Percentiles rank a stretch among this genome's conserved stretches.
Conservation (phyloP, 441 rosid genomes). For the Metrosideros polymorpha region DNA sequence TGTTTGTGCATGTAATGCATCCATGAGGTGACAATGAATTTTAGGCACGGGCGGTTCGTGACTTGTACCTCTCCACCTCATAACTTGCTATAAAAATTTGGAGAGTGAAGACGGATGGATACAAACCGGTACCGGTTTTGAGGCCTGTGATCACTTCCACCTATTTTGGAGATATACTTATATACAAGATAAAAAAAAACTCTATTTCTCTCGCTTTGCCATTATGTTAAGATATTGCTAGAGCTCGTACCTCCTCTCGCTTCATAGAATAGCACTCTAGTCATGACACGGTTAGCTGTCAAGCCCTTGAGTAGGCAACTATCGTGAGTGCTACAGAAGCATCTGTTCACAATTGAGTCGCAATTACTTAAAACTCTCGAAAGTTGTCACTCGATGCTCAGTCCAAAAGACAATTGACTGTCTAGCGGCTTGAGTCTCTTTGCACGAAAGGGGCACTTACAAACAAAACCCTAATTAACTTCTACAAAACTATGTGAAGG, state of each 20-base stretch:
- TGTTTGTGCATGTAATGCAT: background rate
- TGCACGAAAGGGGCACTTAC: too few species aligned
- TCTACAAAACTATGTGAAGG: background rate
- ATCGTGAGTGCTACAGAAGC: too few species aligned
- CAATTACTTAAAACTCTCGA: background rate
- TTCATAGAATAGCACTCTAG: background rate
- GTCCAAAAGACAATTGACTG: background rate
- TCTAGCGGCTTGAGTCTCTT: background rate
- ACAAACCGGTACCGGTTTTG: background rate
- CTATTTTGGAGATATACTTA: background rate
- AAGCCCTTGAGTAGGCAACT: too few species aligned
- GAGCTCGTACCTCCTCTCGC: background rate
- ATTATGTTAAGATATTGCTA: background rate
- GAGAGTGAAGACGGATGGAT: background rate
- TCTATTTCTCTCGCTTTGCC: background rate
- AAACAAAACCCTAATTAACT: too few species aligned
- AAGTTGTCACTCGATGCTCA: background rate
- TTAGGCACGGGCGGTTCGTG: background rate
- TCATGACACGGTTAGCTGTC: background rate
- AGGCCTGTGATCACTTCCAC: background rate
- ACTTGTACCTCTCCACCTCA: background rate
- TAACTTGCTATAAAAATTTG: background rate
- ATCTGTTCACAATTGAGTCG: background rate
- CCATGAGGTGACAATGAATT: background rate
- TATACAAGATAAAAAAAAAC: background rate